These are phyloP conservation scores for Colletotrichum destructivum DNA, from an alignment of 2,329 filamentous ascomycete genomes.

Conservation along the genomic window DNA sequence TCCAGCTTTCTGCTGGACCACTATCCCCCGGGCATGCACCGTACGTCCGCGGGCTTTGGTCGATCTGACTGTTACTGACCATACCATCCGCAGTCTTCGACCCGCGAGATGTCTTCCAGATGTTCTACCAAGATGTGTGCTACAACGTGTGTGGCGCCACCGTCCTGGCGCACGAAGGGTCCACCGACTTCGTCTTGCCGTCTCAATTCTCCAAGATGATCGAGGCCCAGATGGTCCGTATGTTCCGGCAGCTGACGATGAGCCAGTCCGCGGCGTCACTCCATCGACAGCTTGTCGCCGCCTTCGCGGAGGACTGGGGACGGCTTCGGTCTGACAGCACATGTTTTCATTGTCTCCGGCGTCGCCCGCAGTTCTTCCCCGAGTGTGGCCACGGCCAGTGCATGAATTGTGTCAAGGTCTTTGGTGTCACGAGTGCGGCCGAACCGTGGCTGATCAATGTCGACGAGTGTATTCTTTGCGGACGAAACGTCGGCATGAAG, in stretches of 20 bases:
- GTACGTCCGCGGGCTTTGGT: background rate
- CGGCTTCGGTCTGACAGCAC: background rate
- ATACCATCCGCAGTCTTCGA: slow-evolving; percentile 17
- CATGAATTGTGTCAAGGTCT: slow-evolving; percentile 10
- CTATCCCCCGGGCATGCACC: slow-evolving; percentile 14
- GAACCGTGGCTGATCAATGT: slow-evolving; percentile 9
- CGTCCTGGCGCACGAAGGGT: background rate
- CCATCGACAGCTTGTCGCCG: background rate
- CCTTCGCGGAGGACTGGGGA: background rate
- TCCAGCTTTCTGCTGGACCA: slow-evolving; percentile 27
- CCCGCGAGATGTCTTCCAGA: slow-evolving; percentile 14
- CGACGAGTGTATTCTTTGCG: slow-evolving; percentile 3
- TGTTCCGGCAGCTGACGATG: background rate
- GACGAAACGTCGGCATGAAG: background rate
- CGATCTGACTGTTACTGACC: background rate
- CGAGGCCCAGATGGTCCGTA: slow-evolving; percentile 2
- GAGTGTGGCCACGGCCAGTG: slow-evolving; percentile 5
- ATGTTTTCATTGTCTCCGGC: background rate
- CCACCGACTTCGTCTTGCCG: slow-evolving; percentile 1
- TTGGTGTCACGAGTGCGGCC: background rate
- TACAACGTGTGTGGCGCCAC: background rate
- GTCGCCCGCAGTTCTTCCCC: background rate
- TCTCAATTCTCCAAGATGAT: slow-evolving; percentile 20
- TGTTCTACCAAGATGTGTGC: slow-evolving; percentile 23
- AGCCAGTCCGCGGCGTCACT: background rate